phyloP scores from a whole-genome alignment of 2,329 filamentous ascomycete genomes.

The Graphilbum ipis-grandicollis region DNA sequence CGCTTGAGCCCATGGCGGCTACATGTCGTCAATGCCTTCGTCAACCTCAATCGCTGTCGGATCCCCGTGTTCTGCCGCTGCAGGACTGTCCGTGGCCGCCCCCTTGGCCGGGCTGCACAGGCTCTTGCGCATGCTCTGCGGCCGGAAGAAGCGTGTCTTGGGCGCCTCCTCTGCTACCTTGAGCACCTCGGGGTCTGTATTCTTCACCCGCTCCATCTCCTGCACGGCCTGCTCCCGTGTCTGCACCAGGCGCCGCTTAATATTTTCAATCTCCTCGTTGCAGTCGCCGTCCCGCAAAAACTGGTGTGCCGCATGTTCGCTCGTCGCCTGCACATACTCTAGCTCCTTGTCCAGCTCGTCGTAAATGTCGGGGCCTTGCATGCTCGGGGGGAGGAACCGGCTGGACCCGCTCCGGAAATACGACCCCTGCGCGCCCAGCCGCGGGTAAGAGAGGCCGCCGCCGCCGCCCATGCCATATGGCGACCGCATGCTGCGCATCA shows the following conservation, averaged over 20 bases:
- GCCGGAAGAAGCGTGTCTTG: slow-evolving; percentile 31
- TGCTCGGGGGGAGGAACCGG: background rate
- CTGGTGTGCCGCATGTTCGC: slow-evolving; percentile 76
- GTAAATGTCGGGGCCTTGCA: slow-evolving; percentile 32
- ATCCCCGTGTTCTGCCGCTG: background rate
- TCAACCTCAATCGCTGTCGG: slow-evolving; percentile 18
- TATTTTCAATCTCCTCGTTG: slow-evolving; percentile 53
- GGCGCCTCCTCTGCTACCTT: slow-evolving; percentile 19
- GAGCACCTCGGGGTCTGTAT: slow-evolving; percentile 31
- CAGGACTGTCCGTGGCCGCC: background rate
- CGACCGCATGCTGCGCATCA: slow-evolving; percentile 20
- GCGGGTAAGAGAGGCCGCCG: slow-evolving; percentile 12
- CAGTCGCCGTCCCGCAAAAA: slow-evolving; percentile 81
- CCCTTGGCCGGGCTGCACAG: too few relatives aligned
- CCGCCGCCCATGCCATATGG: slow-evolving; percentile 12
- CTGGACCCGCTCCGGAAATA: background rate
- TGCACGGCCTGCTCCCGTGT: slow-evolving; percentile 43
- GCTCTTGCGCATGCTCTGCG: slow-evolving; percentile 31
- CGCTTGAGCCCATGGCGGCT: too few relatives aligned
- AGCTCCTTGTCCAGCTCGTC: slow-evolving; percentile 63
- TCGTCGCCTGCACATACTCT: slow-evolving; percentile 64
- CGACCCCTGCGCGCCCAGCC: slow-evolving; percentile 8
- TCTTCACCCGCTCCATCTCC: slow-evolving; percentile 38
- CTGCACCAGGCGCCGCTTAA: slow-evolving; percentile 45
- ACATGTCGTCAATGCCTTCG: slow-evolving; percentile 23